Evolutionary conservation across 208 protist genomes (phyloP), one percentile per base, ranked within the genome.

Genomic region (Leishmania braziliensis): DNA sequence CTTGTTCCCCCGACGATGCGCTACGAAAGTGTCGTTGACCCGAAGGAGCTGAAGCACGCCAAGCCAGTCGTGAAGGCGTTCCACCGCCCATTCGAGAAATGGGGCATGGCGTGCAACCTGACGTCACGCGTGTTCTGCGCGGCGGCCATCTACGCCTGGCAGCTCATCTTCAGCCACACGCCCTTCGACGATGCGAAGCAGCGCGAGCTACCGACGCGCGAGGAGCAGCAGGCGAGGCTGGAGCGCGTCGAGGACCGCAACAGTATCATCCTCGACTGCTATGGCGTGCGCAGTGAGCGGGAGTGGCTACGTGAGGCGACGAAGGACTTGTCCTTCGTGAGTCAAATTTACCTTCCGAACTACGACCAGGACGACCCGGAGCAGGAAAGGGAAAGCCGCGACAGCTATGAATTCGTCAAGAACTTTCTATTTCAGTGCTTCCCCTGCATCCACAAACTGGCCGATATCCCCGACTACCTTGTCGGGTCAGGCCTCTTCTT

Each of bases 371-470:
- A 96, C 77, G 95, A 97, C 81, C 89, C 89, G 20, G 90, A 92
- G 75, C 88, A 96, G 78, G 89, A 95, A 39, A 84, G 88, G 51
- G 91, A 96, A 75, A 92, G 90, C 78, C 82, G 84, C 14, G 91
- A 96, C 75, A 96, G 90, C 76, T 98, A 94, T 81, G 89, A 93
- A n/a, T 97, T 97, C 80, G 93, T 97, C 0, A 91, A 97, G 79
- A 90, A 96, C 78, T 98, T 98, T 70, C 84, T 98, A 20, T 95
- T 91, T 62, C 95, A 98, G 84, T 98, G 95, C 87, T 98, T 98
- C 85, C 93, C 95, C 6, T 95, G 87, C 50, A 79, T 94, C 29
- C 79, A 87, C 66, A 82, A 77, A 39, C 82, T 98, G 18, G 88
- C 90, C 0, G 92, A 97, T 71, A 87, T 95, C 26, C 92, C 89